Evolutionary conservation across 164 flowering plant genomes (phyloP), one percentile per base, ranked within the genome.

Genomic region (Piper longum): DNA sequence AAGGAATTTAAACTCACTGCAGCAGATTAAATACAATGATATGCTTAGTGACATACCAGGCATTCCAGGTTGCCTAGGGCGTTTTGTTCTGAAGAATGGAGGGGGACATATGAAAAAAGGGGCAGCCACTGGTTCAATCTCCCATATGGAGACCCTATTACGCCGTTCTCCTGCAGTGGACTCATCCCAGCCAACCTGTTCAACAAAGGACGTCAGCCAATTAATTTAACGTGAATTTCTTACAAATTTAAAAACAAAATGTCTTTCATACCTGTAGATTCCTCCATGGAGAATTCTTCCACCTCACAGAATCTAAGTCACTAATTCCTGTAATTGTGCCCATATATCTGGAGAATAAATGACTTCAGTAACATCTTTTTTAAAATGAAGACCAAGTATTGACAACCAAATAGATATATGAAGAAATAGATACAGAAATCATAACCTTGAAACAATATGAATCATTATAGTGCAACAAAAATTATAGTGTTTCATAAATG

Each of bases 281-380:
- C 52, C 95, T 92, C 99, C 99, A 93, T 70, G 88, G 97, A n/a
- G 99, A 90, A 72, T 80, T 84, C 73, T 90, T 93, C 99, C 99
- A 93, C 69, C 96, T 82, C 4, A 84, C 75, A 45, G 95, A 82
- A 81, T 93, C 99, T 42, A 93, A 71, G 74, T 93, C 99, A 74
- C 83, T 83, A 58, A 88, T 87, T 62, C 99, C 96, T 19, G 99
- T 90, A 67, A 90, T 81, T 62, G 99, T 93, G 66, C 99, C 99
- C 96, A 93, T 93, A 65, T 90, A 87, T 78, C 99, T 93, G 88
- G 69, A 57, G 45, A 45, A 71, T 4, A 18, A 39, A 16, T 5
- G 48, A 5, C 48, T 5, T 19, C 18, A 36, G 54, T 11, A 43
- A 63, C 40, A 63, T 52, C 5, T 4, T 57, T 51, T 63, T 16